Evolutionary conservation across 768 basidiomycete genomes (phyloP).

Genomic region (Amanita molliuscula): DNA sequence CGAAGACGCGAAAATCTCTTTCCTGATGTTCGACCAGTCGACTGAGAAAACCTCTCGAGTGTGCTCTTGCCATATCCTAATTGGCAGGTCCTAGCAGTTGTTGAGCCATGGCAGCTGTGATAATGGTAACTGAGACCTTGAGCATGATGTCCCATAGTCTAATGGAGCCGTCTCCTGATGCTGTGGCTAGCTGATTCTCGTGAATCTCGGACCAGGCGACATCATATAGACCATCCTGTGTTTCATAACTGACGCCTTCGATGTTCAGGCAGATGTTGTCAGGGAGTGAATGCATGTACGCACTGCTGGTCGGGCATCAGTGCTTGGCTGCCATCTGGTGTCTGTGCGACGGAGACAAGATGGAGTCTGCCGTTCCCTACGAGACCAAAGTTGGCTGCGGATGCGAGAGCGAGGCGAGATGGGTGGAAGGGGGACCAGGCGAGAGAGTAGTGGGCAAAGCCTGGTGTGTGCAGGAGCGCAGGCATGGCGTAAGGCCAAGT

Average conservation of each 20-base stretch:
- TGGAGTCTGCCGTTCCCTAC: conserved; percentile 92
- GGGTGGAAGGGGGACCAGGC: conserved; percentile 85
- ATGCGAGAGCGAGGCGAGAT: conserved; percentile 65
- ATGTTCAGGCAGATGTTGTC: conserved; percentile 13
- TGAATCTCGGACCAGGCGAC: conserved; percentile 93
- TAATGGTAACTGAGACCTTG: conserved; percentile 38
- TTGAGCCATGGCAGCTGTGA: not conserved
- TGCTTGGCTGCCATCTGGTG: conserved; percentile 30
- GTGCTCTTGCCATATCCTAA: conserved; percentile 92
- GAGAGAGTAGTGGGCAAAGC: conserved; percentile 73
- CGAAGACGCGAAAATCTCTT: conserved; percentile 77
- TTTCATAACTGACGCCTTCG: conserved; percentile 57
- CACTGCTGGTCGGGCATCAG: conserved; percentile 61
- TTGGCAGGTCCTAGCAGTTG: conserved; percentile 64
- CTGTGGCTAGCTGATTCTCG: conserved; percentile 87
- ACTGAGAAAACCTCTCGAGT: conserved; percentile 86
- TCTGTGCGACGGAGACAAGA: conserved; percentile 42
- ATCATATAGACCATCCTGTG: conserved; percentile 85
- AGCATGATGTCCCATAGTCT: conserved; percentile 86
- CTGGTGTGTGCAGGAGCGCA: conserved; percentile 57
- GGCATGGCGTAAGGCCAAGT: conserved; percentile 29
- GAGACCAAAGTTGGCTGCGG: conserved; percentile 87
- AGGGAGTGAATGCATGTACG: conserved; percentile 19
- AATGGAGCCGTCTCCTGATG: conserved; percentile 85
- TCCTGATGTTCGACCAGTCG: conserved; percentile 92